These are phyloP conservation scores for Sugiyamaella grinbergsii DNA, from an alignment of 1,139 yeast genomes.

Conservation along the genomic window DNA sequence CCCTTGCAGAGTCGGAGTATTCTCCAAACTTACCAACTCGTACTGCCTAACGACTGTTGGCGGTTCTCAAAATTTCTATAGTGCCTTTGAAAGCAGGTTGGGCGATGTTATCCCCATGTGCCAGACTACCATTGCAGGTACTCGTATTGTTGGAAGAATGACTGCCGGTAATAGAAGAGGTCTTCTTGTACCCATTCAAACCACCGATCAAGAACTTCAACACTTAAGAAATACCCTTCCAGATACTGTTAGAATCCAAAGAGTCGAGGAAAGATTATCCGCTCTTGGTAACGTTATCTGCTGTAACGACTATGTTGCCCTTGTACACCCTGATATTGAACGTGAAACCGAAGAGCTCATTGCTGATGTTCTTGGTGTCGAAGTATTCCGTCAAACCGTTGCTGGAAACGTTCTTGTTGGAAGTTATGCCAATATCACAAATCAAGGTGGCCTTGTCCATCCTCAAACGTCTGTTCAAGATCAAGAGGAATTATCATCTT, in stretches of 20 bases:
- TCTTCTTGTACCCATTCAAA: conserved; percentile 92
- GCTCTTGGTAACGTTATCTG: conserved; percentile 98
- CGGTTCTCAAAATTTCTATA: conserved; percentile 96
- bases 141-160: conserved; percentile 97
- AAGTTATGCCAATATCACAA: conserved; percentile 89
- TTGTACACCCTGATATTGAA: conserved; percentile 98
- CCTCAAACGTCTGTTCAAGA: conserved; percentile 97
- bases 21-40: conserved; percentile 93
- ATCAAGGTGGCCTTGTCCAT: conserved; percentile 98
- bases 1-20: conserved; percentile 72
- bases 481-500: conserved; percentile 94
- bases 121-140: conserved; percentile 97
- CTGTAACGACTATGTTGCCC: conserved; percentile 98
- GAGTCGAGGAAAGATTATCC: conserved; percentile 95
- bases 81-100: conserved; percentile 96
- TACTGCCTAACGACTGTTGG: conserved; percentile 97
- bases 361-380: conserved; percentile 98
- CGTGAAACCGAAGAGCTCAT: conserved; percentile 98
- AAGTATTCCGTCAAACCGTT: conserved; percentile 97
- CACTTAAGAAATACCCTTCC: conserved; percentile 97
- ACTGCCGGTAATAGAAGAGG: conserved; percentile 99
- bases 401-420: conserved; percentile 98
- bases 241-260: conserved; percentile 92
- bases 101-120: conserved; percentile 96
- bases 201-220: conserved; percentile 98